Conservation (phyloP, 1,139 yeast species). For the Kodamaea sp. region DNA sequence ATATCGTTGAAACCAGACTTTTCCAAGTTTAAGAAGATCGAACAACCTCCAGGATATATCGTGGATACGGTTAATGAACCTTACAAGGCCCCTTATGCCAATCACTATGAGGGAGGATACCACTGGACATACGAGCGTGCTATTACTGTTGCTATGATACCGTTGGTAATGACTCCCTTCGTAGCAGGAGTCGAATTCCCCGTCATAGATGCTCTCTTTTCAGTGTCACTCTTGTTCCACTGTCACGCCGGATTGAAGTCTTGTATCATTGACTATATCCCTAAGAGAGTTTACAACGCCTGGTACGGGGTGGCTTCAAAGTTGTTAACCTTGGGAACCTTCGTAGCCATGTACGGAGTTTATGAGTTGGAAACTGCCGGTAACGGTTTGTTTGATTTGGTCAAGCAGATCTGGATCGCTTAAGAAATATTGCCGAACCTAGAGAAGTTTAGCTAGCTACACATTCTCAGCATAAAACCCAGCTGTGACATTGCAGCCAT, state of each 20-base stretch:
- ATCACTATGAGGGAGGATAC: constrained; percentile 73
- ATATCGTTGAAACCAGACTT: constrained; percentile 47
- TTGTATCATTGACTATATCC: constrained; percentile 88
- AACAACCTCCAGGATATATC: constrained; percentile 69
- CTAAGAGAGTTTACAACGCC: constrained; percentile 75
- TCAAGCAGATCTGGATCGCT: constrained; percentile 42
- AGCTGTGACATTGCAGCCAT: too few relatives aligned
- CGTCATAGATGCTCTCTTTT: constrained; percentile 66
- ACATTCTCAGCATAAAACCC: too few relatives aligned
- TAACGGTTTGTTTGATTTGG: constrained; percentile 57
- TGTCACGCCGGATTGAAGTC: constrained; percentile 80
- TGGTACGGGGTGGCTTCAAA: constrained; percentile 67
- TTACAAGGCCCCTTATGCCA: constrained; percentile 59
- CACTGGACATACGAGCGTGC: constrained; percentile 88
- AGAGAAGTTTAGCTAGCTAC: too few relatives aligned
- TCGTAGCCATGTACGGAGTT: constrained; percentile 73
- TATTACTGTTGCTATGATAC: constrained; percentile 69
- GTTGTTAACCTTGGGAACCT: constrained; percentile 69
- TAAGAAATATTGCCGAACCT: too few relatives aligned
- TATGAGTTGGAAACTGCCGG: constrained; percentile 75
- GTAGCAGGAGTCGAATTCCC: constrained; percentile 68
- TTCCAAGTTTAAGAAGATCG: constrained; percentile 47
- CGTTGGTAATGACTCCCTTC: constrained; percentile 72
- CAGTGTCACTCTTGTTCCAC: constrained; percentile 67
- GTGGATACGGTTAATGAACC: constrained; percentile 84